phyloP scores from a whole-genome alignment of 305 asterid species.

The Euphrasia arctica region DNA sequence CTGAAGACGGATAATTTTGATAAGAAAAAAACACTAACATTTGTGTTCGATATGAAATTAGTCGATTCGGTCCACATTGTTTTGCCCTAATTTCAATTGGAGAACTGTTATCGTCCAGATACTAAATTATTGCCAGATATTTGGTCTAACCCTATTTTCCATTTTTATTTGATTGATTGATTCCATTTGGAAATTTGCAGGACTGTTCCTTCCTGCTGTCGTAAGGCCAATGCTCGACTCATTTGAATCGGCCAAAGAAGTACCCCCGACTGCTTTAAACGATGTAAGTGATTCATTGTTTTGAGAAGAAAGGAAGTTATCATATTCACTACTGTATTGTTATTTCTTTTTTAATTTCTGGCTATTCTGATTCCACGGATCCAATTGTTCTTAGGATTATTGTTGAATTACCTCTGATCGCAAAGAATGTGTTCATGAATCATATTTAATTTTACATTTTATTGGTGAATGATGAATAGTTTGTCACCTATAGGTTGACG shows the following conservation, averaged over 20 bases:
- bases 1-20: background rate
- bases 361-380: background rate
- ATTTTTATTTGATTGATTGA: background rate
- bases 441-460: background rate
- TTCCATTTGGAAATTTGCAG: conserved; percentile 38
- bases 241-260: conserved; percentile 66
- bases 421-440: background rate
- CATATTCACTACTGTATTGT: background rate
- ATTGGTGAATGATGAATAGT: background rate
- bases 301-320: background rate
- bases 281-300: conserved; percentile 54
- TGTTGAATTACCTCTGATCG: background rate
- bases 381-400: background rate
- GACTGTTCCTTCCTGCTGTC: conserved; percentile 94
- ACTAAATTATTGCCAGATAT: background rate
- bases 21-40: background rate
- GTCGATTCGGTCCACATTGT: conserved; percentile 1
- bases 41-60: background rate
- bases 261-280: conserved; percentile 59
- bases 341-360: background rate
- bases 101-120: no score
- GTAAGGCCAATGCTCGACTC: conserved; percentile 95
- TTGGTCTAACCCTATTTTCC: background rate
- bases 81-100: no score
- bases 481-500: background rate